Base-by-base conservation (phyloP, 805 yeast genomes). In the Kodamaea laetipori region DNA sequence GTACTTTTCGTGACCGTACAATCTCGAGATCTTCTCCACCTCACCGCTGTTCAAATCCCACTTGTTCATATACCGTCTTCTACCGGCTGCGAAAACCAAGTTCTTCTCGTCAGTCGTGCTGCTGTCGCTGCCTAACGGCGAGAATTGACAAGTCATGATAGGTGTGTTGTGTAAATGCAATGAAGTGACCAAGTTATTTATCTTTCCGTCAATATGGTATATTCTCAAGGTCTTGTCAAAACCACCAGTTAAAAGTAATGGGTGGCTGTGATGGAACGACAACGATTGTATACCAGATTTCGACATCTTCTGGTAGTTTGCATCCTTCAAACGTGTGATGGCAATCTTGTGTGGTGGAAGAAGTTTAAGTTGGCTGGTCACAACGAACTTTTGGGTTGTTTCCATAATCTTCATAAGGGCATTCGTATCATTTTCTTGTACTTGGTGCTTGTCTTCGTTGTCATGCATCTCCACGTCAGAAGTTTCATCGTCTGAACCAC, bases 41-140 rank as follows among this genome's bases (percentile, higher is more conserved):
- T 71, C 73, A 9, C 92, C 90, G 1, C 77, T 68, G 41, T 63
- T 60, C 39, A 94, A 71, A 63, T 90, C 90, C 96, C 98, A 90
- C 38, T 89, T 82, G 66, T 86, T 88, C 88, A 94, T 83, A 60
- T 84, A 90, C 45, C 87, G 77, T 69, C 99, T 80, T 67, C 97
- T 81, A 47, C 98, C 99, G 48, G 86, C 96, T 2, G 95, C 86
- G 58, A 80, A 84, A 7, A 92, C 81, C 53, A 73, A 69, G 57
- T 71, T 75, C 35, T 48, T 43, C 49, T 79, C 41, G 34, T 30
- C 34, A 13, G 18, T 8, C 15, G 34, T 30, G 34, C 19, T 12
- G 66, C 69, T 44, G 12, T 44, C 45, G 11, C 34, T 27, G n/a
- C 47, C 54, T 2, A 54, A 28, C 12, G 63, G 61, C 44, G 80